These are phyloP conservation scores for Boletus subparvulus DNA, from an alignment of 768 basidiomycete species.

Conservation along the genomic window DNA sequence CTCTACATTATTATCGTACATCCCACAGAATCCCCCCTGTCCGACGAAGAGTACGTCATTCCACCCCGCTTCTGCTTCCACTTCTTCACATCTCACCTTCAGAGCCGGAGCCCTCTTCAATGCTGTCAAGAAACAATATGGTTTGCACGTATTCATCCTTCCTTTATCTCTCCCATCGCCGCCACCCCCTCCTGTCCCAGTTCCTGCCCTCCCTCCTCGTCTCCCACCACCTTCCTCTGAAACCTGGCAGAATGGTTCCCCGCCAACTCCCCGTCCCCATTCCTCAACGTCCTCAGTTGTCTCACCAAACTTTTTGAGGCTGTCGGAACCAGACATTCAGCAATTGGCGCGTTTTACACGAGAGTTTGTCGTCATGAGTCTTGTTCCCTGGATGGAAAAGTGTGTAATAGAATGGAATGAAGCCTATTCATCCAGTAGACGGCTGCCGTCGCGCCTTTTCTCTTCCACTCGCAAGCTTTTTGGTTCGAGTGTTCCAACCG, in stretches of 20 bases:
- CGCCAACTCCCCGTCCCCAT: not conserved
- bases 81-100: constrained; percentile 8
- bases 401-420: constrained; percentile 95
- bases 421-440: constrained; percentile 70
- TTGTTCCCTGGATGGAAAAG: constrained; percentile 97
- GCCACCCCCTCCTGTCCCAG: constrained; percentile 64
- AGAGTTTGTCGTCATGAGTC: constrained; percentile 85
- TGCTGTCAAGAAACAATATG: constrained; percentile 85
- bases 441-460: constrained; percentile 82
- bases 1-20: constrained; percentile 80
- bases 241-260: constrained; percentile 20
- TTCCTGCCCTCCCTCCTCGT: constrained; percentile 64
- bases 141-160: constrained; percentile 73
- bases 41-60: constrained; percentile 73
- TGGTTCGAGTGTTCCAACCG: constrained; percentile 56
- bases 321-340: constrained; percentile 73
- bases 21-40: constrained; percentile 63
- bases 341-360: constrained; percentile 75
- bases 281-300: not conserved
- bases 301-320: constrained; percentile 40
- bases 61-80: not conserved
- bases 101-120: constrained; percentile 81
- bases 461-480: constrained; percentile 84
- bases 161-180: constrained; percentile 59
- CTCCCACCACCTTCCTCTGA: constrained; percentile 50